Evolutionary conservation across 305 asterid species (phyloP).

Genomic region (Salvia sclarea): DNA sequence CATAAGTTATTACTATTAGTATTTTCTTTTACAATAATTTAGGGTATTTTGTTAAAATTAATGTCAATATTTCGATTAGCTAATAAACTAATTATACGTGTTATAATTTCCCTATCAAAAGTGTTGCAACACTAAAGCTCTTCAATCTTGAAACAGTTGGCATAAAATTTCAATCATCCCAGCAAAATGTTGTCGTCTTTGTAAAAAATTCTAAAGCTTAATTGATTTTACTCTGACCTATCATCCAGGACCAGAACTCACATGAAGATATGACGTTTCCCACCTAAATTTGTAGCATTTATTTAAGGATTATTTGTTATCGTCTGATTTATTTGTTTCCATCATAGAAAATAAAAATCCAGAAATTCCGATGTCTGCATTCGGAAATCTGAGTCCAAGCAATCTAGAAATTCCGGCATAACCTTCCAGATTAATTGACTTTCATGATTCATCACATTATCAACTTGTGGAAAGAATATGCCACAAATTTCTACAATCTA

Average conservation of each 20-base stretch:
- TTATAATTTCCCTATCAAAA: no score
- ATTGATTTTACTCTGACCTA: neutral
- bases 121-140: neutral
- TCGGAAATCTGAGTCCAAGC: slow-evolving; percentile 24
- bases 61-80: no score
- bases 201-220: neutral
- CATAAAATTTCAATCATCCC: no score
- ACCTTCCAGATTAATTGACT: slow-evolving; percentile 38
- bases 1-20: no score
- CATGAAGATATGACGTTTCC: neutral
- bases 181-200: neutral
- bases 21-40: no score
- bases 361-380: slow-evolving; percentile 20
- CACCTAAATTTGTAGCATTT: neutral
- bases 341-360: slow-evolving; percentile 1
- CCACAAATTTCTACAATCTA: slow-evolving; percentile 24
- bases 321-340: slow-evolving; percentile 1
- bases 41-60: no score
- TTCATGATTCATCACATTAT: slow-evolving; percentile 7
- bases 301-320: neutral
- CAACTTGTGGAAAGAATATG: neutral
- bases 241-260: no score
- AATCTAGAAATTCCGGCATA: slow-evolving; percentile 22
- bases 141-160: neutral
- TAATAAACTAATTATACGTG: no score